These are phyloP conservation scores for Macrophomina tecta DNA, from an alignment of 2,329 filamentous ascomycete species.

Conservation along the genomic window DNA sequence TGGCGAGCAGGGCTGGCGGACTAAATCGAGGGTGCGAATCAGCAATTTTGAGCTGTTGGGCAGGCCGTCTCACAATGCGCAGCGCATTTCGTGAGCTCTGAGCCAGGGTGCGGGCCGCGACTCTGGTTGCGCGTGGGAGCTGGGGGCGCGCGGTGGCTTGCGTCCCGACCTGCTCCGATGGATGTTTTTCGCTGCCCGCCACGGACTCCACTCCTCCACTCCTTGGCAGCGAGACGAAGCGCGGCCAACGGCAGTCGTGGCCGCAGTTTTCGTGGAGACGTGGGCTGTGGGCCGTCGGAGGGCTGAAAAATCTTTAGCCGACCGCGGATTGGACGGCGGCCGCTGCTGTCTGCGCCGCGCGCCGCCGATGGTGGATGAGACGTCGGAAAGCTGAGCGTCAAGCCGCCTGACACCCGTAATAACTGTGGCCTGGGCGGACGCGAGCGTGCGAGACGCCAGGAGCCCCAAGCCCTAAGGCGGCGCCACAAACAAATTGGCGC, in stretches of 20 bases:
- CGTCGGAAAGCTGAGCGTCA: constrained; percentile 8
- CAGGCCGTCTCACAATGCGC: constrained; percentile 25
- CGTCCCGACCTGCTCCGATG: constrained; percentile 14
- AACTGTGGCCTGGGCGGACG: not conserved
- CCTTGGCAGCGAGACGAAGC: constrained; percentile 25
- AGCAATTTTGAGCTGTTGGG: constrained; percentile 23
- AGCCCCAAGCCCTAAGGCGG: not conserved
- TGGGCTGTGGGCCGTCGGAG: constrained; percentile 21
- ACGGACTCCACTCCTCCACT: constrained; percentile 21
- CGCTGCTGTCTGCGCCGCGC: constrained; percentile 9
- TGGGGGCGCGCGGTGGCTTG: constrained; percentile 6
- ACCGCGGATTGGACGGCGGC: constrained; percentile 7
- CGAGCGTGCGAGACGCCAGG: not conserved
- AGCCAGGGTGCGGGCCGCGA: constrained; percentile 23
- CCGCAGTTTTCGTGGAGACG: constrained; percentile 22
- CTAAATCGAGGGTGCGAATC: constrained; percentile 22
- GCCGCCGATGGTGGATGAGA: not conserved
- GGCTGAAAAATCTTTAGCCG: constrained; percentile 26
- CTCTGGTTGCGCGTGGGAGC: constrained; percentile 15
- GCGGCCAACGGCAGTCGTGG: constrained; percentile 13
- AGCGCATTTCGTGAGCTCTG: constrained; percentile 23
- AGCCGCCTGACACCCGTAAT: constrained; percentile 6
- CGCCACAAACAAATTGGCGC: constrained; percentile 4
- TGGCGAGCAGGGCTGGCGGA: constrained; percentile 24
- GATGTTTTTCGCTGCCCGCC: constrained; percentile 18